These are phyloP conservation scores for Staphylotrichum tortipilum DNA, from an alignment of 495 filamentous ascomycete genomes.

Conservation along the genomic window DNA sequence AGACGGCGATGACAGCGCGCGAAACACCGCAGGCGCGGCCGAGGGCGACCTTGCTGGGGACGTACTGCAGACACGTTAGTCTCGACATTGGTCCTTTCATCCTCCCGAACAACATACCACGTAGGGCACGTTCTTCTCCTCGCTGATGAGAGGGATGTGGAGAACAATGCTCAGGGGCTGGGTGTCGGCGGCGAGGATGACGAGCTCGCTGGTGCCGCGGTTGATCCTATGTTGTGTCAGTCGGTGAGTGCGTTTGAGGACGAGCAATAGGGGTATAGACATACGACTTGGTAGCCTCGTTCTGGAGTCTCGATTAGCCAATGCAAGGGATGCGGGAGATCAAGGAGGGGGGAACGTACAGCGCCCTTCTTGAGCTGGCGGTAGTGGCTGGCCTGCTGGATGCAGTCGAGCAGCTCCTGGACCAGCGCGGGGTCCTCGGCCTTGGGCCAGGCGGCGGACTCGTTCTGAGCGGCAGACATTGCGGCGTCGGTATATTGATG, in stretches of 20 bases:
- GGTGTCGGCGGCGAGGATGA: slow-evolving; percentile 83
- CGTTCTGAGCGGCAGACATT: slow-evolving; percentile 42
- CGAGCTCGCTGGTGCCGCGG: slow-evolving; percentile 78
- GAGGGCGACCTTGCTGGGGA: slow-evolving; percentile 36
- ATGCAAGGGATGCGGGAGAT: not conserved
- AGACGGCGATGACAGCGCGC: slow-evolving; percentile 75
- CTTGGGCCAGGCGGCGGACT: slow-evolving; percentile 72
- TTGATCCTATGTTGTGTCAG: slow-evolving; percentile 44
- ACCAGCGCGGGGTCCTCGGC: slow-evolving; percentile 67
- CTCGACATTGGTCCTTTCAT: too few relatives aligned
- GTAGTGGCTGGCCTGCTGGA: slow-evolving; percentile 80
- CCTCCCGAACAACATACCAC: slow-evolving; percentile 29
- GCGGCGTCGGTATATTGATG: slow-evolving; percentile 11
- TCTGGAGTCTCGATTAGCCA: slow-evolving; percentile 12
- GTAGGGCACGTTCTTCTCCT: slow-evolving; percentile 63
- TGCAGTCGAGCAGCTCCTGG: slow-evolving; percentile 73
- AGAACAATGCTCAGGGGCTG: slow-evolving; percentile 81
- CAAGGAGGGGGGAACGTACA: slow-evolving; percentile 17
- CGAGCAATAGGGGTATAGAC: slow-evolving; percentile 1
- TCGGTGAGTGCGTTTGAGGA: not conserved
- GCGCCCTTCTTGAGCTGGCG: slow-evolving; percentile 84
- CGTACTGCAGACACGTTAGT: slow-evolving; percentile 20
- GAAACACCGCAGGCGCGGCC: slow-evolving; percentile 79
- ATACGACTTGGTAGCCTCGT: slow-evolving; percentile 64
- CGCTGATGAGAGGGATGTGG: slow-evolving; percentile 66